A percentile compares a stretch with the other conserved stretches of the same genome.
These are phyloP conservation scores for Lactarius indigo DNA, from an alignment of 768 basidiomycete species.

Conservation along the genomic window DNA sequence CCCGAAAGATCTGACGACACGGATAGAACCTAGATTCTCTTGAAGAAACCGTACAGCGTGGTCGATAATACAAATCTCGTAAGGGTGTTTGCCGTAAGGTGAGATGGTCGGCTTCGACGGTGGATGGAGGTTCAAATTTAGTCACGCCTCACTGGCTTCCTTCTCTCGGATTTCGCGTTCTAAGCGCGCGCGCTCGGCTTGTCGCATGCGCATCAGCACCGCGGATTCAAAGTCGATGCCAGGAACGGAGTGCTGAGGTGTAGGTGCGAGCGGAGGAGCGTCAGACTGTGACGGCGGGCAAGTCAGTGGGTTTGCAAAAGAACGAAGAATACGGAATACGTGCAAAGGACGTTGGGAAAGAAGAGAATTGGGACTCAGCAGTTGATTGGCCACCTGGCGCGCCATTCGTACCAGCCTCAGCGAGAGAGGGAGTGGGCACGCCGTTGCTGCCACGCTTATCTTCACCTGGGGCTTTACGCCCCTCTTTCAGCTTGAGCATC, in stretches of 20 bases:
- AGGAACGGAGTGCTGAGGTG: slow-evolving; percentile 26
- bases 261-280: slow-evolving; percentile 27
- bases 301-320: not conserved
- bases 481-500: slow-evolving; percentile 56
- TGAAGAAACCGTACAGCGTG: not conserved
- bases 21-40: not conserved
- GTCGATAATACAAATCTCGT: not conserved
- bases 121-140: not conserved
- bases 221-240: slow-evolving; percentile 75
- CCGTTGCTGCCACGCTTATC: slow-evolving; percentile 1
- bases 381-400: not conserved
- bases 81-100: not conserved
- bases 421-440: not conserved
- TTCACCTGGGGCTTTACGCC: not conserved
- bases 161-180: slow-evolving; percentile 74
- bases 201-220: slow-evolving; percentile 75
- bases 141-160: slow-evolving; percentile 45
- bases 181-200: slow-evolving; percentile 73
- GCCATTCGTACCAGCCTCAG: not conserved
- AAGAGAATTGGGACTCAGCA: not conserved
- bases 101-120: not conserved
- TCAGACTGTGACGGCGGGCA: not conserved
- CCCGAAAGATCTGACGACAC: not conserved
- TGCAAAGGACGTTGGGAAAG: slow-evolving; percentile 19
- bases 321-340: not conserved